Conservation (phyloP, 2,329 filamentous ascomycete genomes). For the Leptographium galeiforme region DNA sequence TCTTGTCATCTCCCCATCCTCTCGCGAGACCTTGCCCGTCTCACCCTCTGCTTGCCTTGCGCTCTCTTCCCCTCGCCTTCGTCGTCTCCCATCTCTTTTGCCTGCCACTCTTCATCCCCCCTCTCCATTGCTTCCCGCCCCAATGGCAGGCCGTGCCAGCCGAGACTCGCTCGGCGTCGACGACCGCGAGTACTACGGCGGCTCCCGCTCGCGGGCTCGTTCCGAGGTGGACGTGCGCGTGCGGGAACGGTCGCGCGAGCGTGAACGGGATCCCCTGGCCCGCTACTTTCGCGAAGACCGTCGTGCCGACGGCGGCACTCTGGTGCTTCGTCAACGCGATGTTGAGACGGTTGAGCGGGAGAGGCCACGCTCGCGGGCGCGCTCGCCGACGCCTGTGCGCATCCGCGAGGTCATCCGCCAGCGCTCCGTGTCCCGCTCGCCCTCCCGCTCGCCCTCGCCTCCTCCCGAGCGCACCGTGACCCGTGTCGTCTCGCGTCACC, state of each 20-base stretch:
- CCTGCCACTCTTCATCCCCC: neutral
- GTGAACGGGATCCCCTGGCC: constrained; percentile 29
- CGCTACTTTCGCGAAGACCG: constrained; percentile 37
- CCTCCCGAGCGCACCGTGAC: constrained; percentile 14
- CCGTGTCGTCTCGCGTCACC: constrained; percentile 27
- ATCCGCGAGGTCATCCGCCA: constrained; percentile 30
- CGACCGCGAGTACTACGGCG: constrained; percentile 5
- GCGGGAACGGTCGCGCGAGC: constrained; percentile 28
- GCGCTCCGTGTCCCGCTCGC: constrained; percentile 25
- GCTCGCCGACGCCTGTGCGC: constrained; percentile 26
- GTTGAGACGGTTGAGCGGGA: constrained; percentile 37
- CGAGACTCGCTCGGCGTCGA: constrained; percentile 6
- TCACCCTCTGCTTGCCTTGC: neutral
- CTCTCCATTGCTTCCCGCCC: neutral
- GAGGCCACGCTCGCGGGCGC: constrained; percentile 24
- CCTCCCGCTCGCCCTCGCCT: constrained; percentile 22
- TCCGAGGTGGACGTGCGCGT: constrained; percentile 15
- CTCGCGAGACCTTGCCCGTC: neutral
- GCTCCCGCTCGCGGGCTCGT: neutral
- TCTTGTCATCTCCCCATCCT: no score
- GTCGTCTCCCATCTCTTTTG: neutral
- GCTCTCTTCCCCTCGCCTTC: no score
- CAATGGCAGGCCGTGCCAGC: constrained; percentile 7
- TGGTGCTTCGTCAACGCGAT: constrained; percentile 42
- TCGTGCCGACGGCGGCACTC: constrained; percentile 29